Evolutionary conservation across 768 basidiomycete genomes (phyloP), one percentile per base, ranked within the genome.

Genomic region (Myochromella boudieri): DNA sequence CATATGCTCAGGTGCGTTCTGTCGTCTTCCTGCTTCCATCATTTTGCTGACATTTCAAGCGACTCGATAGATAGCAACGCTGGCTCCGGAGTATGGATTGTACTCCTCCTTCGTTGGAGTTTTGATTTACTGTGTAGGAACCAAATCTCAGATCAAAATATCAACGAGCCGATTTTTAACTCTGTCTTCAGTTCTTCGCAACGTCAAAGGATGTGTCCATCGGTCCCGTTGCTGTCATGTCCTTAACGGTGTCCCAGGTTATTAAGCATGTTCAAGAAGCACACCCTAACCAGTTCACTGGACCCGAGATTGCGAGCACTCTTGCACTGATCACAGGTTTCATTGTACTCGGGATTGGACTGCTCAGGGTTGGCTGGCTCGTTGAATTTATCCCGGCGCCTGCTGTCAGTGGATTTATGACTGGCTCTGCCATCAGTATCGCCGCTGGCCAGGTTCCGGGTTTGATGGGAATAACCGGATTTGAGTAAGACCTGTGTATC

Each of bases 191-290:
- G 87, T 80, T 97, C 69, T 97, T 98, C 61, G 95, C 94, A 18
- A 98, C 97, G 0, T 91, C 91, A 22, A 97, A 97, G 67, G 97
- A 99, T 73, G 91, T 99, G 32, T 95, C 93, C n/a, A 98, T 99
- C 56, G 97, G 97, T 40, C 97, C 97, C 2, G 95, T 98, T 56
- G 95, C 97, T 6, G 95, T 99, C 62, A 97, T 99, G 94, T 95
- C 92, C 2, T 77, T 97, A 41, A 87, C 89, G 15, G 81, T 84
- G 14, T 78, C 91, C 6, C 82, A 91, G 62, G 83, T 97, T 53
- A 89, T 97, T 61, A 69, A 75, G 11, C 65, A 77, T 27, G 81
- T 97, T 42, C 59, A 85, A 34, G 57, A 69, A 0, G 57, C 63
- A 8, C 68, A 82, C 56, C 84, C 80, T 1, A 68, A 67, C n/a